Conservation (phyloP, 129 eudicot genomes). For the Centrapalus pauciflorus region DNA sequence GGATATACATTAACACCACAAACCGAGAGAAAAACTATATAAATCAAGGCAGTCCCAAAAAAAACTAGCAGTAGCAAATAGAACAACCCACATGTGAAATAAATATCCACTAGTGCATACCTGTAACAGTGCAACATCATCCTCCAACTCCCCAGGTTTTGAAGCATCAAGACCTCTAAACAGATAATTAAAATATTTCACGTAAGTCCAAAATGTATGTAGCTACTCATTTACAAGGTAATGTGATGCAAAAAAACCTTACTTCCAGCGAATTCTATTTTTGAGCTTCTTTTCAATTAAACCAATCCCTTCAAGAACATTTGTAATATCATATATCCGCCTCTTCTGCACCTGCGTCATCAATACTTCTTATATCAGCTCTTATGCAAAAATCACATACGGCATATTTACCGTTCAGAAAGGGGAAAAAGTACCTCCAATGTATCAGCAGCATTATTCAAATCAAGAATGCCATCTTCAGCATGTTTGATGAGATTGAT, state of each 20-base stretch:
- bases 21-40: background rate
- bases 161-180: constrained; percentile 85
- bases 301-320: constrained; percentile 99
- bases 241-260: constrained; percentile 18
- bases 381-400: background rate
- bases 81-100: background rate
- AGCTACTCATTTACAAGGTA: constrained; percentile 5
- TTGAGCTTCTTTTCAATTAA: constrained; percentile 96
- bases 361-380: background rate
- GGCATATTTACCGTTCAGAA: background rate
- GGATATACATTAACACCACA: background rate
- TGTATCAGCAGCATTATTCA: constrained; percentile 96
- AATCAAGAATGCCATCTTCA: constrained; percentile 95
- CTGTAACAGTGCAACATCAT: constrained; percentile 62
- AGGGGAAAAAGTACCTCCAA: constrained; percentile 46
- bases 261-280: constrained; percentile 97
- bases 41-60: background rate
- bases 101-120: constrained; percentile 28
- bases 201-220: background rate
- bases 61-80: background rate
- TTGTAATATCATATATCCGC: constrained; percentile 94
- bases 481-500: constrained; percentile 84
- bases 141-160: constrained; percentile 73
- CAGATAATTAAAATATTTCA: constrained; percentile 13
- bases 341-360: constrained; percentile 88